phyloP scores from a whole-genome alignment of 345 rosid species.

The Ceriops zippeliana region DNA sequence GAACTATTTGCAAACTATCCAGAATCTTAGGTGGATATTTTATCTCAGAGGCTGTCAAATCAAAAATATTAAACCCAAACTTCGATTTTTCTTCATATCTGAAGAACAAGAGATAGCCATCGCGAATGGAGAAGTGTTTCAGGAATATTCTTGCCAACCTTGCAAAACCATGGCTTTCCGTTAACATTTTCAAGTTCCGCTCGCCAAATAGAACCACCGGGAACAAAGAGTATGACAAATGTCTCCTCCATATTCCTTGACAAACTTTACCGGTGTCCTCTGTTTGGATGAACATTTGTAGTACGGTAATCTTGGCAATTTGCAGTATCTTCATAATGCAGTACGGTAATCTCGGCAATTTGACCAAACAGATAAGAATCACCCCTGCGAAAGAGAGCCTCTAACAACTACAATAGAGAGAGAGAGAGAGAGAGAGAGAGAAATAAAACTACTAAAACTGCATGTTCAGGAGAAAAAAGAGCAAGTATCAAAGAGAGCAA shows the following conservation, averaged over 20 bases:
- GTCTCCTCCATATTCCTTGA: constrained; percentile 36
- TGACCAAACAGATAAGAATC: too few species aligned
- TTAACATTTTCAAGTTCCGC: constrained; percentile 27
- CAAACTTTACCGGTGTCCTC: constrained; percentile 37
- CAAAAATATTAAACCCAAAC: constrained; percentile 31
- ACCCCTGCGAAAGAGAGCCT: too few species aligned
- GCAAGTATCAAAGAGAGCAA: background rate
- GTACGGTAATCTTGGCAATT: too few species aligned
- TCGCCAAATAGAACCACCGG: constrained; percentile 30
- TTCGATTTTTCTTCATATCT: constrained; percentile 34
- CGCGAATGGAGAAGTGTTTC: constrained; percentile 23
- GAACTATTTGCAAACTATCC: constrained; percentile 12
- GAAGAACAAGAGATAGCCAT: constrained; percentile 37
- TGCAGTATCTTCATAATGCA: too few species aligned
- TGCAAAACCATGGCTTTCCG: constrained; percentile 29
- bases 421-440: too few species aligned
- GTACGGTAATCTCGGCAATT: too few species aligned
- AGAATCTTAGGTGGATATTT: constrained; percentile 25
- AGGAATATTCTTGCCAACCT: constrained; percentile 34
- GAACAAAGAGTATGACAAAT: constrained; percentile 28
- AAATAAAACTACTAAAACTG: too few species aligned
- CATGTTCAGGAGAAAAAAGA: too few species aligned
- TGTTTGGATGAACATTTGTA: constrained; percentile 11
- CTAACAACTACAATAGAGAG: too few species aligned
- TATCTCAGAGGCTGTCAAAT: constrained; percentile 35